Evolutionary conservation across 331 rosid species (phyloP), one percentile per base, ranked within the genome.

Genomic region (Quercus phellos): DNA sequence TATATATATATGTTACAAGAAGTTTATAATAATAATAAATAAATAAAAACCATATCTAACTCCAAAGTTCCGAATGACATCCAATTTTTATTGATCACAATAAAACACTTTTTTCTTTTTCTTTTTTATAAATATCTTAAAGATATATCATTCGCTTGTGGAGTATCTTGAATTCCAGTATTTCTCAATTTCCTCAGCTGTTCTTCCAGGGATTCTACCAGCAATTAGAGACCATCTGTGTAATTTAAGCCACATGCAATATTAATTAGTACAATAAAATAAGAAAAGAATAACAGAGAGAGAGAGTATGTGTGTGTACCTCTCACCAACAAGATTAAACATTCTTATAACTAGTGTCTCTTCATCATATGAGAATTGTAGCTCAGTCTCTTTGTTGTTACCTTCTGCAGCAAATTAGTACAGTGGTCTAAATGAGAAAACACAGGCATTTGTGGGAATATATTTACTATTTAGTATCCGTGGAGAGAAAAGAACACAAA

Each of bases 131-230:
- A 38, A 38, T 38, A 38, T 58, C 17, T 11, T 21, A 59, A 24
- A 12, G 66, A 59, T 26, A 12, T 6, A 3, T 66, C 51, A 66
- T 66, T 34, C 50, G 14, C 51, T 66, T 7, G 71, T 32, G 71
- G 51, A 66, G 71, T 34, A 34, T 34, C 71, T 66, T 32, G 71
- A 66, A 66, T 66, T 32, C 71, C 71, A 66, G 24, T 66, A 66
- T 66, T 66, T 66, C 71, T 66, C 71, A 66, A 66, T 66, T n/a
- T 66, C 71, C 71, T 66, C 71, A 17, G 71, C 71, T 17, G 51
- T 66, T 34, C 71, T 66, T 66, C 71, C 71, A 32, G 71, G 71
- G 71, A 66, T 66, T 66, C 71, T 66, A 24, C 71, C 71, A n/a
- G 71, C 71, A 66, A 66, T 66, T n/a, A 66, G 1, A 66, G 71